These are phyloP conservation scores for Rhododendron ferrugineum DNA, from an alignment of 148 eudicot species.

Conservation along the genomic window DNA sequence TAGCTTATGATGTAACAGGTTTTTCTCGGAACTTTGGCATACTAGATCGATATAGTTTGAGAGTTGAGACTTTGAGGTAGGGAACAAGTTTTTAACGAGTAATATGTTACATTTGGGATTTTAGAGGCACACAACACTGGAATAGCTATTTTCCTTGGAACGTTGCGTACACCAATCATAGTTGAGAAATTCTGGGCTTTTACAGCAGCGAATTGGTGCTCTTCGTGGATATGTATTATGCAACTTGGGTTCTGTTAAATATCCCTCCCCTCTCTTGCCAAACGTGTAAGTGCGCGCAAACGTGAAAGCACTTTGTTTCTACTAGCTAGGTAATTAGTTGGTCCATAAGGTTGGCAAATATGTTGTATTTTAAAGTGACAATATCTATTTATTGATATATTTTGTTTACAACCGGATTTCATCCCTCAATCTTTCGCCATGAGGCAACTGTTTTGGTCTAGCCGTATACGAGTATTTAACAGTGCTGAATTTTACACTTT, in stretches of 20 bases:
- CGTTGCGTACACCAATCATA: neutral
- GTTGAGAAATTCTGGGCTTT: neutral
- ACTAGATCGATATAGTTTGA: neutral
- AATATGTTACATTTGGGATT: neutral
- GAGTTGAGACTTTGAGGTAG: neutral
- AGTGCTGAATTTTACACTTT: neutral
- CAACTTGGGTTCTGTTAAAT: neutral
- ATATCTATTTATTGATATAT: neutral
- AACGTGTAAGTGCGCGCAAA: neutral
- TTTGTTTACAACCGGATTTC: neutral
- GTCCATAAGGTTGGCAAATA: neutral
- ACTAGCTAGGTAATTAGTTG: neutral
- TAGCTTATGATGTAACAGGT: neutral
- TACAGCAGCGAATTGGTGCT: neutral
- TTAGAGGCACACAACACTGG: neutral
- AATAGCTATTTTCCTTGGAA: neutral
- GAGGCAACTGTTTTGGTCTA: neutral
- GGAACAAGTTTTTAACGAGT: neutral
- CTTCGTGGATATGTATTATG: neutral
- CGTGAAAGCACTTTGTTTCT: neutral
- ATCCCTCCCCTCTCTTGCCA: neutral
- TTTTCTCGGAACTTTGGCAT: neutral
- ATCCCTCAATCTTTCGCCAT: neutral
- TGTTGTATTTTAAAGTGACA: neutral
- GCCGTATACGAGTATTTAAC: neutral